Percentiles rank a stretch among this genome's conserved stretches.
These are phyloP conservation scores for Saksenaea oblongispora DNA, from an alignment of 371 early-diverging fungal species.

Conservation along the genomic window DNA sequence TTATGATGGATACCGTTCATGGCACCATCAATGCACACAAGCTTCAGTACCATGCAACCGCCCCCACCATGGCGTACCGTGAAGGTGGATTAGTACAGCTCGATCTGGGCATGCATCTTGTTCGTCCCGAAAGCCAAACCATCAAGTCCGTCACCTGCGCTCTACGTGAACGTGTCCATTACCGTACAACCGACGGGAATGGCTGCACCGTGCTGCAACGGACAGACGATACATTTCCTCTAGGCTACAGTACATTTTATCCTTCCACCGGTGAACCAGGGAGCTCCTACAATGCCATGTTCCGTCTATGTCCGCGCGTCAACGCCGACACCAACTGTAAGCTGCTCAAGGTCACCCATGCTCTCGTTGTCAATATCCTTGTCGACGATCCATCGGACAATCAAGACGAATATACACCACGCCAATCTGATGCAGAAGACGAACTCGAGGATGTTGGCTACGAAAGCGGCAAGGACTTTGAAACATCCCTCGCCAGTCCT, in stretches of 20 bases:
- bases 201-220: constrained; percentile 3
- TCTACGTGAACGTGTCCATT: constrained; percentile 40
- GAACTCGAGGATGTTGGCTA: constrained; percentile 8
- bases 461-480: constrained; percentile 9
- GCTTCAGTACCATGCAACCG: constrained; percentile 37
- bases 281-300: constrained; percentile 24
- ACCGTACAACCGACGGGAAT: constrained; percentile 33
- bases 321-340: constrained; percentile 28
- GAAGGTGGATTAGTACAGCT: constrained; percentile 49
- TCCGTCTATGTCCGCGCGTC: constrained; percentile 33
- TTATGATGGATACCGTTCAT: constrained; percentile 28
- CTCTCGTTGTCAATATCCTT: constrained; percentile 26
- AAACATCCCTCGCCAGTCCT: constrained; percentile 12
- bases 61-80: constrained; percentile 45
- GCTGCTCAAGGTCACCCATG: constrained; percentile 26
- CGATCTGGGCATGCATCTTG: constrained; percentile 34
- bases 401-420: background rate
- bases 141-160: constrained; percentile 45
- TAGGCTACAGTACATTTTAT: constrained; percentile 31
- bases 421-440: constrained; percentile 3
- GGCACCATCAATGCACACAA: constrained; percentile 35
- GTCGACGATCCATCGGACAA: constrained; percentile 21
- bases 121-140: constrained; percentile 33
- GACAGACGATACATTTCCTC: constrained; percentile 26
- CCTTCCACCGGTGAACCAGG: constrained; percentile 19